phyloP scores from a whole-genome alignment of 176 grass and related monocot species.

The Hyparrhenia diplandra region DNA sequence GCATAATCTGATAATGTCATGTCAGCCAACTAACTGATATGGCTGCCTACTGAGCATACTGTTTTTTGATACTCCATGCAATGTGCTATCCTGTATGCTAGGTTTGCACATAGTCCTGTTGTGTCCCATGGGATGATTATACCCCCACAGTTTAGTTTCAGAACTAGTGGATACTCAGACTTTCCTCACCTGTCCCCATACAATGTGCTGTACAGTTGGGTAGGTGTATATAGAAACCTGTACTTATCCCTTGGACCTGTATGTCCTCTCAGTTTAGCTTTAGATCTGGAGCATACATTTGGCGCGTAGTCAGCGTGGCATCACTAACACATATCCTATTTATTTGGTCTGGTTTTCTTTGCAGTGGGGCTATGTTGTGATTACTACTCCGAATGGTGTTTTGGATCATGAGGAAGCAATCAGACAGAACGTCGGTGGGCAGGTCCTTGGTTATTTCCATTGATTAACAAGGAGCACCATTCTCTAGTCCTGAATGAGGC shows the following conservation, averaged over 20 bases:
- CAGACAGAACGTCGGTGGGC: conserved; percentile 79
- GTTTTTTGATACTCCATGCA: background rate
- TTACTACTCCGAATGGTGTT: conserved; percentile 85
- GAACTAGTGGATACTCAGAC: background rate
- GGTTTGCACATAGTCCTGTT: background rate
- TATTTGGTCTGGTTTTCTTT: conserved; percentile 17
- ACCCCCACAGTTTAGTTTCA: background rate
- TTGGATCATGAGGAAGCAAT: conserved; percentile 98
- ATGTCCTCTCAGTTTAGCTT: background rate
- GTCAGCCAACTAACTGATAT: background rate
- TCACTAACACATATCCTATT: background rate
- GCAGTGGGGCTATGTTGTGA: conserved; percentile 96
- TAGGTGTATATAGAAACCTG: background rate
- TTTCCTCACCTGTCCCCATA: background rate
- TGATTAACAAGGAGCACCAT: conserved; percentile 20
- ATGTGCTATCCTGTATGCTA: background rate
- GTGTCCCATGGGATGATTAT: background rate
- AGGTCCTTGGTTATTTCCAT: conserved; percentile 95
- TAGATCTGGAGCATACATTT: background rate
- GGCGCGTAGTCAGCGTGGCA: background rate
- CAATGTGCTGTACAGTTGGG: background rate
- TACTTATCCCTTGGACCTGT: background rate
- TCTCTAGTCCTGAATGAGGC: background rate
- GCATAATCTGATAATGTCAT: background rate
- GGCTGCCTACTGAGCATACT: background rate